A percentile compares a stretch with the other conserved stretches of the same genome.
These are phyloP conservation scores for Elsinoe batatas DNA, from an alignment of 2,329 filamentous ascomycete species.

Conservation along the genomic window DNA sequence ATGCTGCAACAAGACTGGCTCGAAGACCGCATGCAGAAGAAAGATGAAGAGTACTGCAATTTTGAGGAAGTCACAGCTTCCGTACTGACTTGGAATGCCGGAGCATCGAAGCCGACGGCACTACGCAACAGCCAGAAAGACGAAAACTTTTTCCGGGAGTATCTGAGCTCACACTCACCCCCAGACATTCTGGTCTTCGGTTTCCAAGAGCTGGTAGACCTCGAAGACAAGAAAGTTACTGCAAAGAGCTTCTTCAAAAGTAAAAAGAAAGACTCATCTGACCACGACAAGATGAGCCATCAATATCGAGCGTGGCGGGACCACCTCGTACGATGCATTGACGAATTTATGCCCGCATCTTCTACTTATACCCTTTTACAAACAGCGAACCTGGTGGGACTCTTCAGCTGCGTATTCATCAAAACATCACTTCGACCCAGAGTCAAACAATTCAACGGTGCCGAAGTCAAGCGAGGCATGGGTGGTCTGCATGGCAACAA, in stretches of 20 bases:
- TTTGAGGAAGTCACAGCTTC: constrained; percentile 73
- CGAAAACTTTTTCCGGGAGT: constrained; percentile 66
- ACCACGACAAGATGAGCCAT: constrained; percentile 86
- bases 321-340: constrained; percentile 69
- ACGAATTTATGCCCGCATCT: constrained; percentile 69
- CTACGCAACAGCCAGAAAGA: constrained; percentile 62
- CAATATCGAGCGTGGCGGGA: constrained; percentile 96
- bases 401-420: constrained; percentile 94
- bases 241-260: constrained; percentile 79
- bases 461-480: constrained; percentile 92
- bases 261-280: constrained; percentile 73
- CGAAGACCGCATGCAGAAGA: constrained; percentile 77
- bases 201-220: constrained; percentile 95
- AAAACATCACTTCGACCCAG: constrained; percentile 66
- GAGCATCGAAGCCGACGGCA: constrained; percentile 82
- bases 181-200: constrained; percentile 92
- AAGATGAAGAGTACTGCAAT: constrained; percentile 71
- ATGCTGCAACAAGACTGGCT: constrained; percentile 90
- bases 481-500: constrained; percentile 94
- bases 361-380: constrained; percentile 79
- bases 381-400: constrained; percentile 78
- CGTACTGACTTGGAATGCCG: constrained; percentile 93
- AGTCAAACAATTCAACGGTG: constrained; percentile 65
- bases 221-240: constrained; percentile 94
- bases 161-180: constrained; percentile 64